Percentiles rank a stretch among this genome's conserved stretches.
Conservation (phyloP, 2,329 filamentous ascomycete genomes). For the Oidium heveae region DNA sequence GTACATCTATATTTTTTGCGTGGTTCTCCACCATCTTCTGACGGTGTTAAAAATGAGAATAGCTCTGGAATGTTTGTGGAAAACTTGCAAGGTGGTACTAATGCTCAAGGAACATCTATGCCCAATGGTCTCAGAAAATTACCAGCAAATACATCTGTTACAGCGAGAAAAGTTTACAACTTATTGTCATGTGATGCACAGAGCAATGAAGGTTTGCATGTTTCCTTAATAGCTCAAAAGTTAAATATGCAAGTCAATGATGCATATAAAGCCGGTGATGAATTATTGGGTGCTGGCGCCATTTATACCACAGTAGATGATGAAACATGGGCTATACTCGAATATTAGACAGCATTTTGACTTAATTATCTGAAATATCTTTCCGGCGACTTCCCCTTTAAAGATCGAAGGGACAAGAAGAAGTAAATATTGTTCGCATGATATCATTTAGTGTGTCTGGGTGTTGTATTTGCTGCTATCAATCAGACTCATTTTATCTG, state of each 20-base stretch:
- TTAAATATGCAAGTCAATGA: conserved; percentile 42
- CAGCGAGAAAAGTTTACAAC: conserved; percentile 45
- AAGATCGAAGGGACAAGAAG: too few relatives aligned
- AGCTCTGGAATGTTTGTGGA: conserved; percentile 16
- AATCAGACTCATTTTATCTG: too few relatives aligned
- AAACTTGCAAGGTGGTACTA: conserved; percentile 14
- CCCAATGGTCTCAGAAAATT: conserved; percentile 9
- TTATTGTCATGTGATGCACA: conserved; percentile 41
- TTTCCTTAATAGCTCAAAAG: conserved; percentile 46
- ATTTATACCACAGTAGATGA: conserved; percentile 89
- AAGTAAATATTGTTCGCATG: too few relatives aligned
- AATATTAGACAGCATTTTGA: conserved; percentile 21
- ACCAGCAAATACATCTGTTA: conserved; percentile 21
- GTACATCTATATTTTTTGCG: conserved; percentile 66
- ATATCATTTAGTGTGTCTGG: too few relatives aligned
- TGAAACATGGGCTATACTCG: conserved; percentile 69
- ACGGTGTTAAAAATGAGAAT: conserved; percentile 14
- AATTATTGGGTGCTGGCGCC: conserved; percentile 45
- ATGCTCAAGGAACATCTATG: conserved; percentile 8
- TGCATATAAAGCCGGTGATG: conserved; percentile 54
- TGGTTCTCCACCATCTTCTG: conserved; percentile 25
- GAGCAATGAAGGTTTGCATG: conserved; percentile 61
- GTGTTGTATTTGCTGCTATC: too few relatives aligned
- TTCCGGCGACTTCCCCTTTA: too few relatives aligned
- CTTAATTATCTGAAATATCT: too few relatives aligned